Percentiles rank a stretch among this genome's conserved stretches.
phyloP scores from a whole-genome alignment of 2,329 filamentous ascomycete species.

The Curvularia hawaiiensis region DNA sequence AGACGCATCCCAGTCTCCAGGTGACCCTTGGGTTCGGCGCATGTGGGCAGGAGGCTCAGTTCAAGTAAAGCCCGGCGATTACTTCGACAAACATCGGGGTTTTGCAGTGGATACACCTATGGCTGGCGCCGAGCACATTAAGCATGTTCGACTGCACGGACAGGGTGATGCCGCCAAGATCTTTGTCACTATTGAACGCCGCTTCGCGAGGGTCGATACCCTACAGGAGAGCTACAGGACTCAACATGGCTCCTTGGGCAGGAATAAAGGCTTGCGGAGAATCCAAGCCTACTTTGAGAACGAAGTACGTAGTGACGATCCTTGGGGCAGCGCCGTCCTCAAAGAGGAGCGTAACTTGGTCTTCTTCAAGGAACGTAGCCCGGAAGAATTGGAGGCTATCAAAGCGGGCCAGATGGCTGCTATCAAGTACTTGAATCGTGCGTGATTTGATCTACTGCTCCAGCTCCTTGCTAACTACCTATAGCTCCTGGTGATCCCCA shows the following conservation, averaged over 20 bases:
- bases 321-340: slow-evolving; percentile 49
- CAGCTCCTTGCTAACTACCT: slow-evolving; percentile 18
- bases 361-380: slow-evolving; percentile 62
- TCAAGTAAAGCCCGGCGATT: slow-evolving; percentile 50
- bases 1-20: slow-evolving; percentile 78
- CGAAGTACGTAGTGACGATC: slow-evolving; percentile 13
- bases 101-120: slow-evolving; percentile 21
- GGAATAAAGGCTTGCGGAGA: not conserved
- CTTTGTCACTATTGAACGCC: slow-evolving; percentile 65
- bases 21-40: slow-evolving; percentile 71
- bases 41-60: slow-evolving; percentile 89
- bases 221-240: slow-evolving; percentile 21
- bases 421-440: slow-evolving; percentile 48
- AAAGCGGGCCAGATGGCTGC: slow-evolving; percentile 32
- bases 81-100: slow-evolving; percentile 10
- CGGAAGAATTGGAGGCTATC: slow-evolving; percentile 44
- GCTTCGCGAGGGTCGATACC: slow-evolving; percentile 46
- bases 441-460: slow-evolving; percentile 6
- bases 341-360: slow-evolving; percentile 67
- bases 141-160: slow-evolving; percentile 57
- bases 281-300: slow-evolving; percentile 2
- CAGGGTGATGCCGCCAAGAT: slow-evolving; percentile 56
- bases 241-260: not conserved
- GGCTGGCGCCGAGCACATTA: slow-evolving; percentile 52
- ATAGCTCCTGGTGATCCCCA: slow-evolving; percentile 58